phyloP scores from a whole-genome alignment of 345 rosid genomes.

The Anastatica hierochuntica region DNA sequence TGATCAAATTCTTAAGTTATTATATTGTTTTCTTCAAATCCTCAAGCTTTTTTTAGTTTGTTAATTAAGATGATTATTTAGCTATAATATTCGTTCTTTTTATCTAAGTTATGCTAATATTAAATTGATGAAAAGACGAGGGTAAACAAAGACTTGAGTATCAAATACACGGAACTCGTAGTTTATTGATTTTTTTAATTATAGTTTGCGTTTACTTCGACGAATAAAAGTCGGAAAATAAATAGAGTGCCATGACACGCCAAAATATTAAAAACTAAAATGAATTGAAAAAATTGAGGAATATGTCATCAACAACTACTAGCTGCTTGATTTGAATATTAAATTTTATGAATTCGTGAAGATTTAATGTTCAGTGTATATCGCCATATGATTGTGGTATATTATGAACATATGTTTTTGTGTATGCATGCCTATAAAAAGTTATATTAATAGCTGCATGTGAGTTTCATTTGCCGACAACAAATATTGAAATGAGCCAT shows the following conservation, averaged over 20 bases:
- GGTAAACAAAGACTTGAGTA: too few relatives aligned
- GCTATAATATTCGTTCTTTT: too few relatives aligned
- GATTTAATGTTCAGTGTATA: neutral
- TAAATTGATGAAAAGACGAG: too few relatives aligned
- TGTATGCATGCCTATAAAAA: slow-evolving; percentile 13
- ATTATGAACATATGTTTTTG: slow-evolving; percentile 11
- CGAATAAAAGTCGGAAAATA: neutral
- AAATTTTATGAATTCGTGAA: neutral
- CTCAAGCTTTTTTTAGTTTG: too few relatives aligned
- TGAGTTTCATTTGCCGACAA: slow-evolving; percentile 23
- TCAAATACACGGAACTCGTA: too few relatives aligned
- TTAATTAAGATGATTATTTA: too few relatives aligned
- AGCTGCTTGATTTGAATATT: slow-evolving; percentile 3
- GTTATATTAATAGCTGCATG: slow-evolving; percentile 12
- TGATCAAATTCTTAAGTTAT: neutral
- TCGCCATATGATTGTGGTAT: slow-evolving; percentile 15
- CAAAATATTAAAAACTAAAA: neutral
- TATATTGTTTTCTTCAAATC: too few relatives aligned
- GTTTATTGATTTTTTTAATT: neutral
- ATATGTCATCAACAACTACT: slow-evolving; percentile 10
- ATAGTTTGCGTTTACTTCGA: neutral
- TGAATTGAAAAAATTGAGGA: neutral
- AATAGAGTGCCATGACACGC: slow-evolving; percentile 5
- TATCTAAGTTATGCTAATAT: too few relatives aligned
- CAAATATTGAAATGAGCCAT: slow-evolving; percentile 12